phyloP scores from a whole-genome alignment of 192 early-diverging fungal species.

The Phlyctochytrium bullatum region DNA sequence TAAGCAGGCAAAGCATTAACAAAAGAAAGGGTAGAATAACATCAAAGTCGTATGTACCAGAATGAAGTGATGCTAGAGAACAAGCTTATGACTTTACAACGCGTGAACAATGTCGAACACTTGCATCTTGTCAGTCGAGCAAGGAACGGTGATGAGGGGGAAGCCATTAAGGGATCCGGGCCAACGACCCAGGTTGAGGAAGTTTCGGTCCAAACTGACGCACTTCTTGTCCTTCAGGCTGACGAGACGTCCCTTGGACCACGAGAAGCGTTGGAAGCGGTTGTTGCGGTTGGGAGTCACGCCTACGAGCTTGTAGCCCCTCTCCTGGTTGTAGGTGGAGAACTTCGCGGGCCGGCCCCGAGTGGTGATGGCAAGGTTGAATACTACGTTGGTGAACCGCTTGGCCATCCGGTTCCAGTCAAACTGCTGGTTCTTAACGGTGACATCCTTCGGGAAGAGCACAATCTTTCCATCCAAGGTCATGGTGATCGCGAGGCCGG shows the following conservation, averaged over 20 bases:
- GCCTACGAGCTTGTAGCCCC: slow-evolving; percentile 1
- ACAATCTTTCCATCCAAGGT: background rate
- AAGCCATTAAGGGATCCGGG: background rate
- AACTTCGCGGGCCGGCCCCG: background rate
- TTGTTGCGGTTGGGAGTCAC: background rate
- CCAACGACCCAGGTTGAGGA: background rate
- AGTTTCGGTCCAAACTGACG: slow-evolving; percentile 1
- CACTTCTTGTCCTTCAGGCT: slow-evolving; percentile 1
- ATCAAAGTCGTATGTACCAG: too few relatives aligned
- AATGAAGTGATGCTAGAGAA: too few relatives aligned
- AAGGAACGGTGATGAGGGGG: slow-evolving; percentile 2
- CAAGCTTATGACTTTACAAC: too few relatives aligned
- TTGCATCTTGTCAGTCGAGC: slow-evolving; percentile 5
- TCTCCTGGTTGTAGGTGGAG: slow-evolving; percentile 4
- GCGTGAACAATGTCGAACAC: slow-evolving; percentile 1
- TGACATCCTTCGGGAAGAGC: background rate
- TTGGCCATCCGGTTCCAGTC: background rate
- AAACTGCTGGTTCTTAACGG: background rate
- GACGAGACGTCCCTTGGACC: background rate
- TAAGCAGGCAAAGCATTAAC: too few relatives aligned
- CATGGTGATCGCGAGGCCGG: background rate
- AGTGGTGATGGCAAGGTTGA: background rate
- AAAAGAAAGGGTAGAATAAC: too few relatives aligned
- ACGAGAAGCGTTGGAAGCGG: background rate
- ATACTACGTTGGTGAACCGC: background rate